Percentiles rank a stretch among this genome's conserved stretches.
These are phyloP conservation scores for Zizania palustris DNA, from an alignment of 202 grass and related monocot genomes.

Conservation along the genomic window DNA sequence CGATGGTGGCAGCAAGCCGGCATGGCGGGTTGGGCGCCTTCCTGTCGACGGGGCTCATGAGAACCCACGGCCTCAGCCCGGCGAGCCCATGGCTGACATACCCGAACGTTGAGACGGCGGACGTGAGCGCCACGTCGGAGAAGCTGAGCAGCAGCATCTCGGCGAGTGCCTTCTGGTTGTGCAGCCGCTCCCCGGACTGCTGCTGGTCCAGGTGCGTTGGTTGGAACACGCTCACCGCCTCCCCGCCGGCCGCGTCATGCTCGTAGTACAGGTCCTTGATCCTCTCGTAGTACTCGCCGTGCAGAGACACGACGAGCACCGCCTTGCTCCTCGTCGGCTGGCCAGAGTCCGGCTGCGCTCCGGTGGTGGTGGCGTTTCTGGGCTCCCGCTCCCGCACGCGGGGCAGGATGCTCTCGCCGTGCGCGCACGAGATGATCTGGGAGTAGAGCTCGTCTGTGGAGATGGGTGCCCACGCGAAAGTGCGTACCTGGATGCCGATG, in stretches of 20 bases:
- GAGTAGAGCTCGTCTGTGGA: conserved; percentile 22
- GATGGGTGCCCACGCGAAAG: conserved; percentile 40
- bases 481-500: conserved; percentile 60
- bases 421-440: conserved; percentile 58
- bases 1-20: conserved; percentile 36
- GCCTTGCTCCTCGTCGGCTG: conserved; percentile 27
- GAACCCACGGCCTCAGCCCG: conserved; percentile 55
- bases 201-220: conserved; percentile 53
- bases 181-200: conserved; percentile 39
- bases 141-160: conserved; percentile 73
- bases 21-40: conserved; percentile 41
- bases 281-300: conserved; percentile 57
- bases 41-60: not conserved
- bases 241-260: conserved; percentile 40
- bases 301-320: conserved; percentile 59
- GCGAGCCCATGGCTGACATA: conserved; percentile 66
- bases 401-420: conserved; percentile 53
- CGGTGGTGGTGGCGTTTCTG: not conserved
- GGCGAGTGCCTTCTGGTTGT: conserved; percentile 70
- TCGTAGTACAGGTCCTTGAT: conserved; percentile 54
- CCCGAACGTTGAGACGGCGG: conserved; percentile 62
- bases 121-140: conserved; percentile 53
- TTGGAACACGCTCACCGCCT: conserved; percentile 62
- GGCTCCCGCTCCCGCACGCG: not conserved
- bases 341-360: not conserved